These are phyloP conservation scores for Oemleria cerasiformis DNA, from an alignment of 306 rosid genomes.

Conservation along the genomic window DNA sequence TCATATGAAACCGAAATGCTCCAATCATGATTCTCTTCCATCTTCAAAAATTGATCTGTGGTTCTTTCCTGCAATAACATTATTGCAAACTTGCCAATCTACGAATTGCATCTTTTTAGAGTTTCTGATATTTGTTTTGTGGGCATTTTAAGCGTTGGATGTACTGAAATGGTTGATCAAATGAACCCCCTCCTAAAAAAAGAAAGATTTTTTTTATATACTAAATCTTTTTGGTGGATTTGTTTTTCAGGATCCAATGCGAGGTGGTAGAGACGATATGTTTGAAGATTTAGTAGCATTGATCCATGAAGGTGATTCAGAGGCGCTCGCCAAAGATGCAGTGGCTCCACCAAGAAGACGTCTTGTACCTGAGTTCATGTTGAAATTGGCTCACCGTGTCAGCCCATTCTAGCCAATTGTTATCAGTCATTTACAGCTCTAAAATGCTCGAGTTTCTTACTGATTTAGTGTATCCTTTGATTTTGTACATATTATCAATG, in stretches of 20 bases:
- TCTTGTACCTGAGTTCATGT: conserved; percentile 85
- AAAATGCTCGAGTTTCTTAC: background rate
- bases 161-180: background rate
- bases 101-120: too few species aligned
- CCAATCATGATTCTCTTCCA: background rate
- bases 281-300: conserved; percentile 68
- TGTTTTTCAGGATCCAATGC: conserved; percentile 82
- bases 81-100: too few species aligned
- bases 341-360: conserved; percentile 76
- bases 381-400: conserved; percentile 69
- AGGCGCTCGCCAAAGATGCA: conserved; percentile 62
- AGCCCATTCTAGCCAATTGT: conserved; percentile 67
- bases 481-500: conserved; percentile 15
- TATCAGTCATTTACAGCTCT: conserved; percentile 4
- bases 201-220: background rate
- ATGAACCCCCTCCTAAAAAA: background rate
- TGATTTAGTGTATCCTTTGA: background rate
- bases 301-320: conserved; percentile 65
- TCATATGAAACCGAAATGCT: background rate
- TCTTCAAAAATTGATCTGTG: background rate
- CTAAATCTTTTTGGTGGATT: conserved; percentile 3
- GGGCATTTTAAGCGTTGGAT: too few species aligned
- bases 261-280: conserved; percentile 80
- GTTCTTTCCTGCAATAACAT: too few species aligned
- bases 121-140: too few species aligned